Conservation (phyloP, 331 rosid genomes). For the Dryas integrifolia region DNA sequence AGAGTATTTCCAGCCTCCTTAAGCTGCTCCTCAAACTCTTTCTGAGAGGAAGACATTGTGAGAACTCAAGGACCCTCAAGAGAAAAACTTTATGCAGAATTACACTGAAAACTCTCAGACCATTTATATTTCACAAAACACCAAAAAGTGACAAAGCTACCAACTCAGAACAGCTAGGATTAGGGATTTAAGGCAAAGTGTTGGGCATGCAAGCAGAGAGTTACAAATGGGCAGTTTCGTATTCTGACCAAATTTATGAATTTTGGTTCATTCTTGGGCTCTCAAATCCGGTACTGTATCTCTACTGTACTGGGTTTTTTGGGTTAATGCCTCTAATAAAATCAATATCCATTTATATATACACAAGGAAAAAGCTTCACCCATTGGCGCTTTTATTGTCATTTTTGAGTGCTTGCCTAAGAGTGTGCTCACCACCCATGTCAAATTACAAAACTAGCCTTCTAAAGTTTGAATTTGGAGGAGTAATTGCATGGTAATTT, state of each 20-base stretch:
- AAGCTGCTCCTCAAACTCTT: constrained; percentile 36
- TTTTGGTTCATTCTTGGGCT: constrained; percentile 29
- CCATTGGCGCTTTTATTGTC: constrained; percentile 35
- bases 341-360: background rate
- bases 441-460: constrained; percentile 30
- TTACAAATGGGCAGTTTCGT: constrained; percentile 27
- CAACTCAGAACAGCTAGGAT: constrained; percentile 20
- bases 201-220: constrained; percentile 40
- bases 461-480: background rate
- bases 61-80: background rate
- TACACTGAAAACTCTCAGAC: constrained; percentile 12
- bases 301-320: constrained; percentile 11
- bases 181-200: constrained; percentile 35
- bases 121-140: constrained; percentile 30
- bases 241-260: constrained; percentile 29
- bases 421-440: background rate
- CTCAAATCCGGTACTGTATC: constrained; percentile 19
- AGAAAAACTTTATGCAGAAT: constrained; percentile 13
- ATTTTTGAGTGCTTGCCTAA: constrained; percentile 17
- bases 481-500: background rate
- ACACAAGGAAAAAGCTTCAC: background rate
- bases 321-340: constrained; percentile 14
- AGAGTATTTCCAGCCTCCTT: constrained; percentile 41
- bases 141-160: constrained; percentile 5
- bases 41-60: constrained; percentile 38